phyloP scores from a whole-genome alignment of 441 rosid species.

The Sinapis alba region DNA sequence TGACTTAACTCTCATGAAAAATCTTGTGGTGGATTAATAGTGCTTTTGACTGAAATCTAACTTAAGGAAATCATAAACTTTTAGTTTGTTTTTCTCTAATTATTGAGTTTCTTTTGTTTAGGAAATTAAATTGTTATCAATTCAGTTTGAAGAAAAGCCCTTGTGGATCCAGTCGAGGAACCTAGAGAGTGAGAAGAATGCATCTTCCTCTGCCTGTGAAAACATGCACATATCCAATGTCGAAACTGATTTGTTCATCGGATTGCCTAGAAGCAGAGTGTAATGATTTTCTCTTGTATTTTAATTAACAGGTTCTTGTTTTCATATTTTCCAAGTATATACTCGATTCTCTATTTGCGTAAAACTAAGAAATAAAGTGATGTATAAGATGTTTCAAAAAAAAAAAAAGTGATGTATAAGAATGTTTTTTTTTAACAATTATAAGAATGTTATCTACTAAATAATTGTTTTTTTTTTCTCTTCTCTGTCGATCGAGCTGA shows the following conservation, averaged over 20 bases:
- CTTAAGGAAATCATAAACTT: background rate
- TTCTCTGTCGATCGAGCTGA: background rate
- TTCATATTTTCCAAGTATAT: background rate
- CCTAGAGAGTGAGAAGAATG: constrained; percentile 10
- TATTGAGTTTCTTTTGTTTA: background rate
- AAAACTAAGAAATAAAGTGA: background rate
- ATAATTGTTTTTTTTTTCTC: background rate
- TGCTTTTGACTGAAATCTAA: background rate
- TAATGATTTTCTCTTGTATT: background rate
- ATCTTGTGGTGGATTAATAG: background rate
- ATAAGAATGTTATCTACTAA: background rate
- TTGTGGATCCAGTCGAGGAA: constrained; percentile 21
- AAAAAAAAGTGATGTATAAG: background rate
- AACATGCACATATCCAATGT: background rate
- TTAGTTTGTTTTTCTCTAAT: background rate
- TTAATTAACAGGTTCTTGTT: background rate
- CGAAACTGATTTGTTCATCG: constrained; percentile 24
- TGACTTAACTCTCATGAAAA: background rate
- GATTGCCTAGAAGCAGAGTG: constrained; percentile 9
- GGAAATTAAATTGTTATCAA: background rate
- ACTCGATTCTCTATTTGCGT: background rate
- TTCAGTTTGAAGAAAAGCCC: constrained; percentile 23
- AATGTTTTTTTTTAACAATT: background rate
- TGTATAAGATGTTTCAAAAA: no score
- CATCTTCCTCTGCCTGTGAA: background rate